phyloP scores from a whole-genome alignment of 2,329 filamentous ascomycete species.

The Cladobotryum protrusum region DNA sequence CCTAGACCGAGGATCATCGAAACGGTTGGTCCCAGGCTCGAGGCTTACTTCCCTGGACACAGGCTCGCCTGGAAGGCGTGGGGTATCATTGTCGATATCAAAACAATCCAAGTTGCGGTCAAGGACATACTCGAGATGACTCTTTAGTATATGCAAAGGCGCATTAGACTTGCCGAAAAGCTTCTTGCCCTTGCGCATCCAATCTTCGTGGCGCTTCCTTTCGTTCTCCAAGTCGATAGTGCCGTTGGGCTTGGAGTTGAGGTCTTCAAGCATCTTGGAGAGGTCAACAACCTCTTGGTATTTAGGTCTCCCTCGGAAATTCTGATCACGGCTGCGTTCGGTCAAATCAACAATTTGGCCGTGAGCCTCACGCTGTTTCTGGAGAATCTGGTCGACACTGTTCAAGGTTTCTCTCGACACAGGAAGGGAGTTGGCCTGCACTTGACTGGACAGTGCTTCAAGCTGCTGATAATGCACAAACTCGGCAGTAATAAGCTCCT shows the following conservation, averaged over 20 bases:
- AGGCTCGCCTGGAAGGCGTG: constrained; percentile 84
- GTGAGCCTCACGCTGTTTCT: constrained; percentile 92
- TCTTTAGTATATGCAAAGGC: constrained; percentile 88
- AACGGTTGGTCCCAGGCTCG: constrained; percentile 46
- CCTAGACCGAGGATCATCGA: constrained; percentile 55
- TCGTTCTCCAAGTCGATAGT: constrained; percentile 92
- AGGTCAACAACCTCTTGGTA: constrained; percentile 89
- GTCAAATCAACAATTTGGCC: constrained; percentile 78
- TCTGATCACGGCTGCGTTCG: constrained; percentile 66
- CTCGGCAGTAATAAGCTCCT: constrained; percentile 88
- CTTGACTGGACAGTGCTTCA: constrained; percentile 83
- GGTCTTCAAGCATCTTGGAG: constrained; percentile 76
- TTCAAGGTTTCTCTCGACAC: constrained; percentile 76
- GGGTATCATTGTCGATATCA: constrained; percentile 76
- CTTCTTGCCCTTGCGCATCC: constrained; percentile 98
- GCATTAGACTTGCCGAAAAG: constrained; percentile 97
- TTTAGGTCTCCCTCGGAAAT: constrained; percentile 73
- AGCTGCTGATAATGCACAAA: constrained; percentile 90
- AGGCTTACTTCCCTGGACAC: constrained; percentile 73
- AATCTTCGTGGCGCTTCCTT: constrained; percentile 92
- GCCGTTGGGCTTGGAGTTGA: constrained; percentile 87
- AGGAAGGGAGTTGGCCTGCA: constrained; percentile 61
- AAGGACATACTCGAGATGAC: constrained; percentile 88
- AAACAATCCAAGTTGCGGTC: constrained; percentile 89
- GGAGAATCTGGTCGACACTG: constrained; percentile 82